Percentiles rank a stretch among this genome's conserved stretches.
Conservation (phyloP, 345 rosid species). For the Arabidopsis arenosa region DNA sequence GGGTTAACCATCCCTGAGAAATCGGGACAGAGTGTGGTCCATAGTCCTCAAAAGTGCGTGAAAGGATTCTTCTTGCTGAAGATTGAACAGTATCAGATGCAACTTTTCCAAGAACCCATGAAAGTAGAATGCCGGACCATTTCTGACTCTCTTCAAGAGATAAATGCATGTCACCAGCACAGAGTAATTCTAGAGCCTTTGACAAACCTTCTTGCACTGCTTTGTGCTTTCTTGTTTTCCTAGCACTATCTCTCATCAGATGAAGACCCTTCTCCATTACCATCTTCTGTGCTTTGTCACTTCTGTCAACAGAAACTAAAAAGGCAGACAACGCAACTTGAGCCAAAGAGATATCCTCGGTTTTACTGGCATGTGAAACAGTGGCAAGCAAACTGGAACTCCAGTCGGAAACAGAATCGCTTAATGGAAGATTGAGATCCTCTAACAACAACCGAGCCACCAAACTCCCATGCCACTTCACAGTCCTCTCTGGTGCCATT, state of each 20-base stretch:
- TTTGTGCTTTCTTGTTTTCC: constrained; percentile 67
- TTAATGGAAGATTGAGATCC: constrained; percentile 80
- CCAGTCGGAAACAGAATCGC: constrained; percentile 91
- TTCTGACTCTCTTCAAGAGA: constrained; percentile 91
- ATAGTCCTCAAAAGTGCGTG: constrained; percentile 78
- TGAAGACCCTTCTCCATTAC: constrained; percentile 87
- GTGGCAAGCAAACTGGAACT: constrained; percentile 88
- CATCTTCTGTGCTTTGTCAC: constrained; percentile 62
- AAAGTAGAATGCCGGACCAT: constrained; percentile 86
- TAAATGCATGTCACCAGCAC: constrained; percentile 63
- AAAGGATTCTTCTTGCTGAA: constrained; percentile 80
- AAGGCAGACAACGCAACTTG: constrained; percentile 86
- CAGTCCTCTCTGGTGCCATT: constrained; percentile 97
- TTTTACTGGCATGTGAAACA: constrained; percentile 74
- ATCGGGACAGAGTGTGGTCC: constrained; percentile 77
- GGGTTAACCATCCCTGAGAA: constrained; percentile 96
- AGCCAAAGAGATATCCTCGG: constrained; percentile 84
- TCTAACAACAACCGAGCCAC: constrained; percentile 86
- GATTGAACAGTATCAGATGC: constrained; percentile 65
- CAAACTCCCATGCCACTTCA: constrained; percentile 98
- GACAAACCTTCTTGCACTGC: constrained; percentile 87
- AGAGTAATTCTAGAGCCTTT: constrained; percentile 81
- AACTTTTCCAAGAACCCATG: constrained; percentile 74
- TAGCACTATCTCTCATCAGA: constrained; percentile 79
- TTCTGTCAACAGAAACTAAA: constrained; percentile 84